These are phyloP conservation scores for Lanmaoa pseudosensibilis DNA, from an alignment of 768 basidiomycete species.

Conservation along the genomic window DNA sequence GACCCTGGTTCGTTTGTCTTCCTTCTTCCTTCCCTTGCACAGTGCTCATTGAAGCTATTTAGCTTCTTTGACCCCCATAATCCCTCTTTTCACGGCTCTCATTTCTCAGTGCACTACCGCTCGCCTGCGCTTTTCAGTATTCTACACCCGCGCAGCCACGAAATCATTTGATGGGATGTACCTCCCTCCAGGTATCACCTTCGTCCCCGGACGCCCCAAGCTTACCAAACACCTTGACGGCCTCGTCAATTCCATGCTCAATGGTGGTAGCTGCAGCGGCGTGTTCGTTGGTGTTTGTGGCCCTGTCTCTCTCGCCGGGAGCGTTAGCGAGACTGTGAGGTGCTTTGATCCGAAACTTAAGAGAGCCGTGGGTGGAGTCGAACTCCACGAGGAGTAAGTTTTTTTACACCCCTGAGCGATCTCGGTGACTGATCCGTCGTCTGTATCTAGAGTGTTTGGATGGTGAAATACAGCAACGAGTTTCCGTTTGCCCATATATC, in stretches of 20 bases:
- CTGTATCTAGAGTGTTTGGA: constrained; percentile 9
- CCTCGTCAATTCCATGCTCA: constrained; percentile 42
- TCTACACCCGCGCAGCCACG: constrained; percentile 51
- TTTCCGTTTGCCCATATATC: background rate
- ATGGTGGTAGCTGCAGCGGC: constrained; percentile 34
- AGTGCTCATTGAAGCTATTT: constrained; percentile 1
- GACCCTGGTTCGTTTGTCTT: constrained; percentile 44
- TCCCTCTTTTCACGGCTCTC: constrained; percentile 48
- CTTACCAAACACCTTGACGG: constrained; percentile 46
- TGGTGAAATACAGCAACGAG: constrained; percentile 1
- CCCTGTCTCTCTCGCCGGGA: constrained; percentile 35
- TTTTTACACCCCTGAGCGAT: constrained; percentile 3
- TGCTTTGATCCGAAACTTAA: constrained; percentile 29
- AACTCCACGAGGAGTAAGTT: constrained; percentile 40
- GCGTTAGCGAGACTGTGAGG: constrained; percentile 34
- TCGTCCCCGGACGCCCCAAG: constrained; percentile 55
- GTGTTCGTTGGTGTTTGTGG: constrained; percentile 46
- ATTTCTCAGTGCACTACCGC: constrained; percentile 45
- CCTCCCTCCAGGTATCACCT: constrained; percentile 41
- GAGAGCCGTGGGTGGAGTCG: constrained; percentile 38
- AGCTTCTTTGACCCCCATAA: constrained; percentile 49
- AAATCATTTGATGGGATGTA: constrained; percentile 25
- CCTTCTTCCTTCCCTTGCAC: background rate
- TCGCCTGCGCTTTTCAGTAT: constrained; percentile 50
- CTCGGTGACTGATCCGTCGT: background rate